A percentile compares a stretch with the other conserved stretches of the same genome.
Conservation (phyloP, 345 rosid genomes). For the Mercurialis annua region DNA sequence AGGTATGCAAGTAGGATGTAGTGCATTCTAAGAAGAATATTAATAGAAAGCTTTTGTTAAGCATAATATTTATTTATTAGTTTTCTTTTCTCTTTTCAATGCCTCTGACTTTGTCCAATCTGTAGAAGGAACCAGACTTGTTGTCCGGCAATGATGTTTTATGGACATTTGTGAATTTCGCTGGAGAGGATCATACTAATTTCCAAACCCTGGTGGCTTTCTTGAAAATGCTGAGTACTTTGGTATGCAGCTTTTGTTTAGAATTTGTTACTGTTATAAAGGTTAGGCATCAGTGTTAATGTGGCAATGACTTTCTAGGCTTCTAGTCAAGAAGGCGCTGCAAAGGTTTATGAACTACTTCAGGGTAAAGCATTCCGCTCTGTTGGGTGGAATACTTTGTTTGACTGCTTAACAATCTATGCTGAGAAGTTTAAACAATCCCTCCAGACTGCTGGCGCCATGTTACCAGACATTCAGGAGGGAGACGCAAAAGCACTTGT, state of each 20-base stretch:
- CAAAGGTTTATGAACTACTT: conserved; percentile 85
- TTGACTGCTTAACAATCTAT: conserved; percentile 78
- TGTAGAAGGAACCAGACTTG: conserved; percentile 88
- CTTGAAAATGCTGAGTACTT: conserved; percentile 85
- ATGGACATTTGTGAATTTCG: conserved; percentile 97
- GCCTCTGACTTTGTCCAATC: conserved; percentile 16
- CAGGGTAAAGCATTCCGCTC: conserved; percentile 83
- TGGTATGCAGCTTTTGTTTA: conserved; percentile 49
- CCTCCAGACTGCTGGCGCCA: conserved; percentile 77
- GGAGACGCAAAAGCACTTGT: conserved; percentile 97
- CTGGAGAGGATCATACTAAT: conserved; percentile 97
- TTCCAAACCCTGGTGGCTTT: conserved; percentile 92
- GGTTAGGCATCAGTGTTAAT: conserved; percentile 14
- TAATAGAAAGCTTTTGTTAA: not conserved
- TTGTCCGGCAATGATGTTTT: conserved; percentile 88
- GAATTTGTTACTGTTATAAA: conserved; percentile 8
- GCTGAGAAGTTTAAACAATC: conserved; percentile 91
- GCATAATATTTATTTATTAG: not conserved
- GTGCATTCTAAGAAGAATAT: not conserved
- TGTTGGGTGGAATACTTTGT: conserved; percentile 90
- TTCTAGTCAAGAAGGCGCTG: conserved; percentile 87
- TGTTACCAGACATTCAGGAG: conserved; percentile 86
- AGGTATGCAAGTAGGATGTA: not conserved
- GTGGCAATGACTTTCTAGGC: conserved; percentile 54
- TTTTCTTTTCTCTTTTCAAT: conserved; percentile 1